These are phyloP conservation scores for Cryphonectria carpinicola DNA, from an alignment of 2,329 filamentous ascomycete species.

Conservation along the genomic window DNA sequence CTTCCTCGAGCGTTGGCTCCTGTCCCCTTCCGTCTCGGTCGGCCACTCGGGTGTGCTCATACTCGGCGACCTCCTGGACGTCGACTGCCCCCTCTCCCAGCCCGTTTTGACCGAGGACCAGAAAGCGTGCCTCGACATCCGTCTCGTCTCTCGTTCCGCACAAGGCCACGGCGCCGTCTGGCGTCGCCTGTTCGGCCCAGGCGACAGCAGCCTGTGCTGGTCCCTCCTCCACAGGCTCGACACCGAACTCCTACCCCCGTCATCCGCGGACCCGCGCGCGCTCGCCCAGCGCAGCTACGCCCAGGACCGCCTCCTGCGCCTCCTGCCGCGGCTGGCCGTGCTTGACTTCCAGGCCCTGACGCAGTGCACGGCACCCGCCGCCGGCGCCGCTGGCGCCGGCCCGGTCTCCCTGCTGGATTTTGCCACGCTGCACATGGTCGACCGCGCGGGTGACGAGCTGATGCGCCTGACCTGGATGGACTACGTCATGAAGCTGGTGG, in stretches of 20 bases:
- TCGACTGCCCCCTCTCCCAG: conserved; percentile 52
- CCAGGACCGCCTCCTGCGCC: conserved; percentile 56
- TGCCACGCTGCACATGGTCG: conserved; percentile 56
- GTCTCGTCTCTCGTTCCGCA: conserved; percentile 39
- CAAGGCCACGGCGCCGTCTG: conserved; percentile 59
- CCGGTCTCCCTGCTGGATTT: conserved; percentile 50
- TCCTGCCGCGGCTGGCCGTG: conserved; percentile 54
- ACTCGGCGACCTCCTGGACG: conserved; percentile 58
- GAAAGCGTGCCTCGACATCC: conserved; percentile 25
- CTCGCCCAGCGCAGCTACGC: conserved; percentile 51
- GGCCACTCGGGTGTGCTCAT: conserved; percentile 56
- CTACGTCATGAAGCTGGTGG: conserved; percentile 56
- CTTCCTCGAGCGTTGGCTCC: conserved; percentile 58
- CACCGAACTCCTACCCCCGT: conserved; percentile 17
- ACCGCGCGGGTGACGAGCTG: conserved; percentile 48
- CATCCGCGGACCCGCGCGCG: conserved; percentile 37
- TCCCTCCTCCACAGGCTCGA: conserved; percentile 23
- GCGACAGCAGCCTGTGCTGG: conserved; percentile 41
- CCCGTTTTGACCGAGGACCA: conserved; percentile 32
- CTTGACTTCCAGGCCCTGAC: conserved; percentile 50
- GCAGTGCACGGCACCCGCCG: conserved; percentile 38
- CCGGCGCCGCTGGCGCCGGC: conserved; percentile 31
- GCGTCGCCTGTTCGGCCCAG: conserved; percentile 54
- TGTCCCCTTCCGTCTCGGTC: conserved; percentile 56
- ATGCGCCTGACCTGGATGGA: conserved; percentile 57